phyloP scores from a whole-genome alignment of 2,329 filamentous ascomycete genomes.

The Knoxdaviesia capensis region DNA sequence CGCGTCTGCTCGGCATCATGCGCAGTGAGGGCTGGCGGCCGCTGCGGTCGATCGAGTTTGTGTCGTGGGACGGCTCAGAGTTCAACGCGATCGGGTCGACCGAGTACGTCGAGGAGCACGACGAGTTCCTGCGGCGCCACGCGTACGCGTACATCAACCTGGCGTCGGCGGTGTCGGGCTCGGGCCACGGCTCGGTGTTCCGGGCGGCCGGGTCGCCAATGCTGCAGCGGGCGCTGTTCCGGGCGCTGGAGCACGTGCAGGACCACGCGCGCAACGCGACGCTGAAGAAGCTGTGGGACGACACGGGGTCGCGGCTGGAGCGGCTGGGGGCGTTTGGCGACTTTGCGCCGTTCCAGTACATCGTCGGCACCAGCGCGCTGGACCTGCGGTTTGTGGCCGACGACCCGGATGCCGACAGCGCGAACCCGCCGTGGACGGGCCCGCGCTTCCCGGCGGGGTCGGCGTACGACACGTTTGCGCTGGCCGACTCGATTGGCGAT shows the following conservation, averaged over 20 bases:
- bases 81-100: conserved; percentile 91
- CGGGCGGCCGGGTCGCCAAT: conserved; percentile 64
- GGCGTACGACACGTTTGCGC: conserved; percentile 78
- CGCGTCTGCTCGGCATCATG: conserved; percentile 66
- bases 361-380: conserved; percentile 72
- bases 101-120: conserved; percentile 77
- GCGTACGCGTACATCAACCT: conserved; percentile 84
- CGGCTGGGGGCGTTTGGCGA: conserved; percentile 60
- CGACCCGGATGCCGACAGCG: too few relatives aligned
- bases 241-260: conserved; percentile 51
- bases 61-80: conserved; percentile 86
- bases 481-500: conserved; percentile 65
- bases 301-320: conserved; percentile 36
- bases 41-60: conserved; percentile 86
- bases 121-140: conserved; percentile 50
- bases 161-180: conserved; percentile 49
- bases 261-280: conserved; percentile 57
- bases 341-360: conserved; percentile 77
- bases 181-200: conserved; percentile 40
- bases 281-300: conserved; percentile 59
- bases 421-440: conserved; percentile 17
- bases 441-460: conserved; percentile 52
- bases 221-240: conserved; percentile 50
- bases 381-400: conserved; percentile 49
- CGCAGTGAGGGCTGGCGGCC: conserved; percentile 67